These are phyloP conservation scores for Aspergillus uvarum DNA, from an alignment of 2,329 filamentous ascomycete genomes.

Conservation along the genomic window DNA sequence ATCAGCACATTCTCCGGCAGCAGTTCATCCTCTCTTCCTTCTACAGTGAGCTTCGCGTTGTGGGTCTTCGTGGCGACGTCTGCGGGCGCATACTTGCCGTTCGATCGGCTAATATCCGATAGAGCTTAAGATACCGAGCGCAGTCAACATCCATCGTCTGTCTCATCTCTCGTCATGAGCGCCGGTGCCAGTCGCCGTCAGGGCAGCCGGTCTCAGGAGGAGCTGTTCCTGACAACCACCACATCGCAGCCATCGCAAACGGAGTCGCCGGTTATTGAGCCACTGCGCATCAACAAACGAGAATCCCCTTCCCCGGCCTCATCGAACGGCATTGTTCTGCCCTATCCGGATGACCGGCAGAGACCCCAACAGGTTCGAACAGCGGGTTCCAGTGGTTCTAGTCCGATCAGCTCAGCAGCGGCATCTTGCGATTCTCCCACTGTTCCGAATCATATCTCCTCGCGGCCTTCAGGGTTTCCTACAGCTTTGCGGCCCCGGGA, in stretches of 20 bases:
- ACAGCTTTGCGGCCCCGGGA: constrained; percentile 42
- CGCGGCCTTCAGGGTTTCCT: constrained; percentile 40
- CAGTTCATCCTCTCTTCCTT: background rate
- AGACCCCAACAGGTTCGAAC: constrained; percentile 37
- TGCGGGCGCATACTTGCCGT: background rate
- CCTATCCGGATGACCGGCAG: constrained; percentile 69
- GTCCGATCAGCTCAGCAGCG: constrained; percentile 27
- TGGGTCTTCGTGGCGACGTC: background rate
- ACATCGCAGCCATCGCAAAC: constrained; percentile 32
- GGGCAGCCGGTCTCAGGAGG: constrained; percentile 74
- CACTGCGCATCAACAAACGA: constrained; percentile 80
- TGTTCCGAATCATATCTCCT: constrained; percentile 26
- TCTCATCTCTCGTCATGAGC: constrained; percentile 40
- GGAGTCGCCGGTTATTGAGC: constrained; percentile 78
- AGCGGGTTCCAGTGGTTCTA: constrained; percentile 31
- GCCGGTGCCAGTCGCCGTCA: constrained; percentile 50
- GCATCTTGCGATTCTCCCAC: constrained; percentile 23
- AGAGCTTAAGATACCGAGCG: background rate
- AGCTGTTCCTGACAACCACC: constrained; percentile 67
- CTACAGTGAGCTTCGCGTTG: background rate
- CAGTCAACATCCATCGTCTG: background rate
- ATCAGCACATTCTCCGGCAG: background rate
- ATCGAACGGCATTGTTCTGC: constrained; percentile 56
- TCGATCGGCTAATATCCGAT: background rate
- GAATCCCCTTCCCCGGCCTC: constrained; percentile 60